Evolutionary conservation across 2,329 filamentous ascomycete genomes (phyloP).

Genomic region (Beauveria rudraprayagi): DNA sequence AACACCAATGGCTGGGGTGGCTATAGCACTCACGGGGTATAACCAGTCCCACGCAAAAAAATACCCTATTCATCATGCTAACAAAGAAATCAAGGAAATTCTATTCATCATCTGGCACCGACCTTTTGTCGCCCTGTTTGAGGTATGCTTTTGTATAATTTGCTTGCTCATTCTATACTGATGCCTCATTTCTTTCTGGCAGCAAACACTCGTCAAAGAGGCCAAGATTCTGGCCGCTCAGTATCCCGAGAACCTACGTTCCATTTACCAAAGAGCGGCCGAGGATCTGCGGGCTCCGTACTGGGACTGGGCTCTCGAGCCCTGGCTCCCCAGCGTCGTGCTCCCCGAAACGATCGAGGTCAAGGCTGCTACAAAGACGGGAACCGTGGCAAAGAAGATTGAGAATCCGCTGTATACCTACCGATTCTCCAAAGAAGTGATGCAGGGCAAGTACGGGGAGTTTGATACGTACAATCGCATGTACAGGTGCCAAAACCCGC

Average conservation of each 20-base stretch:
- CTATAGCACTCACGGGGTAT: conserved; percentile 41
- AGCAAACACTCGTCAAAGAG: conserved; percentile 44
- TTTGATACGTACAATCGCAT: conserved; percentile 16
- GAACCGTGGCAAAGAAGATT: conserved; percentile 25
- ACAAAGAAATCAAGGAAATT: conserved; percentile 29
- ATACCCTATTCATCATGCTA: background rate
- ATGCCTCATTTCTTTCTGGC: background rate
- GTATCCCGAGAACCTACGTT: conserved; percentile 29
- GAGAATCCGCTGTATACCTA: conserved; percentile 47
- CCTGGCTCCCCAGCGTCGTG: conserved; percentile 33
- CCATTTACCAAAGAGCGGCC: conserved; percentile 36
- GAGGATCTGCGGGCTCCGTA: conserved; percentile 39
- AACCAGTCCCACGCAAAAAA: conserved; percentile 8
- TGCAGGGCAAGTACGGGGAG: conserved; percentile 30
- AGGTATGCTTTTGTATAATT: conserved; percentile 29
- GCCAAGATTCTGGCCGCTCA: conserved; percentile 37
- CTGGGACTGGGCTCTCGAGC: conserved; percentile 45
- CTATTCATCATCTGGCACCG: conserved; percentile 49
- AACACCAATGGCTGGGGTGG: conserved; percentile 26
- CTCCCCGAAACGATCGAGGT: conserved; percentile 28
- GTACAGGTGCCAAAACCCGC: conserved; percentile 29
- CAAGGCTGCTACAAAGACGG: conserved; percentile 30
- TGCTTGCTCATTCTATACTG: background rate
- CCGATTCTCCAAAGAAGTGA: conserved; percentile 34
- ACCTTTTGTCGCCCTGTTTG: conserved; percentile 45